Evolutionary conservation across 441 rosid genomes (phyloP), one percentile per base, ranked within the genome.

Genomic region (Aquilaria agallochum): DNA sequence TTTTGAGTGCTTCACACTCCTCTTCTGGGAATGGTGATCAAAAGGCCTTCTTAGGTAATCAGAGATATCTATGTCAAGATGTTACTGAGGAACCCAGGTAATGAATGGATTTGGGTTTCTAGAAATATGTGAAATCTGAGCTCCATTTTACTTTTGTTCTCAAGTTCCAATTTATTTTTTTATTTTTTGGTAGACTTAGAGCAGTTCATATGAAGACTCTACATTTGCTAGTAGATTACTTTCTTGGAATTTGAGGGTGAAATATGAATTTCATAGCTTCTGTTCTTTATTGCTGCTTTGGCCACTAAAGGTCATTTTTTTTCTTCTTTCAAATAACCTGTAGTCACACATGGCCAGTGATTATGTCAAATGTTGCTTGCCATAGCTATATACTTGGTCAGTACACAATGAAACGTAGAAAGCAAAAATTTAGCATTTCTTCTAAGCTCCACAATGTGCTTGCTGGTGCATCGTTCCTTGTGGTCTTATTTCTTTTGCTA

Each of bases 81-180:
- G 52, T 30, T 57, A 2, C n/a, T 57, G 36, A 65, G 63, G 59
- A 65, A 40, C 45, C 57, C 51, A 57, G 68, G 63, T 65, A 64
- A 56, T 14, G 5, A 27, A 42, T 12, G 31, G 15, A 34, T 11
- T 33, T 56, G 31, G 33, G 2, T 40, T 40, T 40, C 45, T 40
- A 5, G 7, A 40, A 7, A 7, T 40, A 5, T 40, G 45, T 6
- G 27, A 40, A 40, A 40, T 40, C 45, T 20, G 27, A 40, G 9
- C 9, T 40, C 10, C 45, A 4, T 40, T 20, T 20, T 40, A 5
- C 9, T 40, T 40, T 40, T 36, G 5, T 3, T 8, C 42, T 8
- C 42, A 20, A 20, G 27, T 20, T 20, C 27, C 27, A 20, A 20
- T 20, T 20, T 8, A 36, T 36, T 36, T 36, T 20, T 36, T 8